Evolutionary conservation across 352 stramenopile genomes (phyloP), one percentile per base, ranked within the genome.

Genomic region (Globisporangium nodosum): DNA sequence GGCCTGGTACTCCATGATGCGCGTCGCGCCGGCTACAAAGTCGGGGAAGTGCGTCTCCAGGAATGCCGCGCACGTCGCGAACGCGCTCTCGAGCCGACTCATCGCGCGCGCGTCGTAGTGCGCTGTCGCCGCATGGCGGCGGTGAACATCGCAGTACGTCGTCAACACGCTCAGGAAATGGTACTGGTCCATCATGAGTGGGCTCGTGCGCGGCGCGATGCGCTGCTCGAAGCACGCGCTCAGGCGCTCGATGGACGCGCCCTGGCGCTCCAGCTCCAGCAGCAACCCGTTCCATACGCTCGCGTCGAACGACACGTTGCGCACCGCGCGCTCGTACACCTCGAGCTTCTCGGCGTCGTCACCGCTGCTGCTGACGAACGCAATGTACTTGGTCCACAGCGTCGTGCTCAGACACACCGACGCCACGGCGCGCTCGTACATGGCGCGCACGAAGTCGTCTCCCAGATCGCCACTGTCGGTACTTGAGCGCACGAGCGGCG

Each of bases 231-330:
- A 49, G 35, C 73, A 68, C 0, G 48, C n/a, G 1, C 53, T 60
- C 35, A 86, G 64, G 1, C 70, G 50, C 1, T 64, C 21, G 1
- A 63, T 39, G 1, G 50, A 56, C 5, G 37, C 21, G 0, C 27
- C 42, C 20, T 50, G 30, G 5, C 20, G 47, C 59, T 92, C 81
- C 65, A 88, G 76, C 31, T 72, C 69, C 31, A 87, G 55, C 43
- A 92, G 33, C 46, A 77, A 61, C 35, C 85, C 72, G 3, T 73
- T 71, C 81, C 81, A 92, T 5, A 70, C 56, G 24, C 50, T 60
- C 18, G 81, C 85, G 54, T 92, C 79, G 30, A 87, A 88, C 1
- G 76, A 80, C 20, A 90, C 68, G 50, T 92, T 92, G 9, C 77
- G 77, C 40, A 85, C 71, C 16, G 76, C 76, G 30, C 79, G 70